Conservation (phyloP, 2,329 filamentous ascomycete species). For the Lizonia empirigonia region DNA sequence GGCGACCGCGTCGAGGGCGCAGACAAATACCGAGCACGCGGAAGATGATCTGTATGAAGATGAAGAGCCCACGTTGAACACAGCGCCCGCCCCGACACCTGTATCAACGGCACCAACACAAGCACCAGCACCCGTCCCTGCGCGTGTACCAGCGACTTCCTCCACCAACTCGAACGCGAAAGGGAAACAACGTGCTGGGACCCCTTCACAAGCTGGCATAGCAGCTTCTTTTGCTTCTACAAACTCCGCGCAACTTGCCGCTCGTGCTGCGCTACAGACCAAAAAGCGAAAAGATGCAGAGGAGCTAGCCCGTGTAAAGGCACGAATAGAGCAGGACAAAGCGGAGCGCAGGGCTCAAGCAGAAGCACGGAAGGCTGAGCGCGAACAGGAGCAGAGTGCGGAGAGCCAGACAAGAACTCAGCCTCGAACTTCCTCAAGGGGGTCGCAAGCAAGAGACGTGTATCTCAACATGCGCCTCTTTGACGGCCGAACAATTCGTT, state of each 20-base stretch:
- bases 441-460: constrained; percentile 40
- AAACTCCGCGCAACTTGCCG: constrained; percentile 45
- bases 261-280: constrained; percentile 59
- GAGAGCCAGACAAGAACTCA: constrained; percentile 9
- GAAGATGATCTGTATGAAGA: constrained; percentile 17
- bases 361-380: constrained; percentile 45
- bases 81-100: constrained; percentile 14
- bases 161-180: constrained; percentile 34
- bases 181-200: constrained; percentile 52
- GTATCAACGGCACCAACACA: constrained; percentile 4
- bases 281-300: constrained; percentile 68
- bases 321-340: constrained; percentile 78
- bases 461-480: constrained; percentile 78
- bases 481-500: constrained; percentile 79
- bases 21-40: constrained; percentile 9
- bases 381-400: constrained; percentile 27
- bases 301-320: constrained; percentile 73
- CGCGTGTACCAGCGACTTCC: constrained; percentile 6
- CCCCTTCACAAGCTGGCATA: constrained; percentile 37
- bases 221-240: constrained; percentile 42
- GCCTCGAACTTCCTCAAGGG: constrained; percentile 27
- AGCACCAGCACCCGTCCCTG: neutral
- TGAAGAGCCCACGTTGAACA: neutral
- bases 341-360: constrained; percentile 62
- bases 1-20: constrained; percentile 18